Evolutionary conservation across 2,329 filamentous ascomycete species (phyloP).

Genomic region (Uncinocarpus reesii): DNA sequence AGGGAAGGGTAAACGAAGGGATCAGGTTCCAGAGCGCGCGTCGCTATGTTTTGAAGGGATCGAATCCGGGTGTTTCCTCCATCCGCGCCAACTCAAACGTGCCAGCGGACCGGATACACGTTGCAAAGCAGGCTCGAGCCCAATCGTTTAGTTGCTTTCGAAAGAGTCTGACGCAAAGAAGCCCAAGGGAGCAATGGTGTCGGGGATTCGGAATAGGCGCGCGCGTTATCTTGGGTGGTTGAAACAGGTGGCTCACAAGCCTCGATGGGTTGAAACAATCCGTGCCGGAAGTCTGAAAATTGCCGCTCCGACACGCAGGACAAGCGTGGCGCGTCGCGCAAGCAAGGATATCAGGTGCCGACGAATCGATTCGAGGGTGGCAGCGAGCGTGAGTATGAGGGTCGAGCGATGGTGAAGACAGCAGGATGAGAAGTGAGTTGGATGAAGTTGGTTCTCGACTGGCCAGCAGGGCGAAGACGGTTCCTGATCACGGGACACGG

Average conservation of each 20-base stretch:
- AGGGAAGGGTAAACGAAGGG: neutral
- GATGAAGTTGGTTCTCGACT: neutral
- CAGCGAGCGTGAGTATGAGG: neutral
- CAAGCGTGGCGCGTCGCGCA: conserved; percentile 4
- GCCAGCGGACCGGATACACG: conserved; percentile 5
- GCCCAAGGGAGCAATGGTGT: too few relatives aligned
- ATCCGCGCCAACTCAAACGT: conserved; percentile 11
- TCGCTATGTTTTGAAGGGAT: conserved; percentile 1
- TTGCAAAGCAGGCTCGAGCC: neutral
- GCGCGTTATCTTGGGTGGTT: neutral
- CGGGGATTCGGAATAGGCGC: conserved; percentile 1
- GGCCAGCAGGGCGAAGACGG: conserved; percentile 5
- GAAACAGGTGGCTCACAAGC: neutral
- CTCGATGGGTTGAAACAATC: conserved; percentile 7
- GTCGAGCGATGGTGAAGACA: neutral
- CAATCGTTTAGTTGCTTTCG: neutral
- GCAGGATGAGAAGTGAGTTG: neutral
- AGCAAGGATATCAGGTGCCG: neutral
- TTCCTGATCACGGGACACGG: conserved; percentile 1
- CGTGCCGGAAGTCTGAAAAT: conserved; percentile 2
- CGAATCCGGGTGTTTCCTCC: conserved; percentile 3
- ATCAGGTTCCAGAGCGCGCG: neutral
- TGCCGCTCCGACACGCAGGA: neutral
- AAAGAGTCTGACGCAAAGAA: neutral
- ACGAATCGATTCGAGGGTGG: neutral